Base-by-base conservation (phyloP, 768 basidiomycete species). In the Mrakia hoshinonis region DNA sequence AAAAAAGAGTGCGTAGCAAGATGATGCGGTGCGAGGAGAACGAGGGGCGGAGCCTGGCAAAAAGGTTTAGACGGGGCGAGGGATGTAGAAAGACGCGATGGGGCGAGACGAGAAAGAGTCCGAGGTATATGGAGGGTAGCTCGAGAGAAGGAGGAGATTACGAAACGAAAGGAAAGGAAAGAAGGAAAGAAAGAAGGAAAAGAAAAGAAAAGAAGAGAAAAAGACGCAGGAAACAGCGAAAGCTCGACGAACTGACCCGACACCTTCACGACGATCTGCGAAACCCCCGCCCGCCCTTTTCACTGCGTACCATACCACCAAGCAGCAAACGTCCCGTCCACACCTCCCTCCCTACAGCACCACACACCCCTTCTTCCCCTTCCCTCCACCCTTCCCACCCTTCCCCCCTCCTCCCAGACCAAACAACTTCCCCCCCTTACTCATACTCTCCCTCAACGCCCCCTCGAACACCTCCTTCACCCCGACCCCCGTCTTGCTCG, bases 401-500 rank as follows among this genome's bases (percentile, higher is more conserved):
- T 26, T 51, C 24, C 43, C 47, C 36, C 67, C 47, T 43, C 72
- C 60, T 0, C 58, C 49, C 11, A 61, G 60, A 22, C 72, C 72
- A 20, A 73, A 29, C 24, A 67, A 72, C 29, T 48, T 49, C 4
- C 51, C 38, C 3, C 38, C 54, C 20, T 68, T 68, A 74, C 84
- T 87, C 86, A 97, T 84, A 77, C 91, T 91, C 82, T 97, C 92
- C 79, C 85, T 86, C 73, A 98, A 81, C 7, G 96, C 96, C 18
- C 89, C 84, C 49, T 87, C 84, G 79, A 99, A 98, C 47, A 98
- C 94, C 58, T 94, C 92, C 74, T 90, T 87, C 54, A 98, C 91
- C 61, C 92, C 92, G 20, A 81, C 82, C 5, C 93, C 91, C n/a
- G 86, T 87, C 82, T 95, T 97, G 58, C 94, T 91, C 43, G 89